Evolutionary conservation across 768 basidiomycete species (phyloP).

Genomic region (Termitomyces sp.): DNA sequence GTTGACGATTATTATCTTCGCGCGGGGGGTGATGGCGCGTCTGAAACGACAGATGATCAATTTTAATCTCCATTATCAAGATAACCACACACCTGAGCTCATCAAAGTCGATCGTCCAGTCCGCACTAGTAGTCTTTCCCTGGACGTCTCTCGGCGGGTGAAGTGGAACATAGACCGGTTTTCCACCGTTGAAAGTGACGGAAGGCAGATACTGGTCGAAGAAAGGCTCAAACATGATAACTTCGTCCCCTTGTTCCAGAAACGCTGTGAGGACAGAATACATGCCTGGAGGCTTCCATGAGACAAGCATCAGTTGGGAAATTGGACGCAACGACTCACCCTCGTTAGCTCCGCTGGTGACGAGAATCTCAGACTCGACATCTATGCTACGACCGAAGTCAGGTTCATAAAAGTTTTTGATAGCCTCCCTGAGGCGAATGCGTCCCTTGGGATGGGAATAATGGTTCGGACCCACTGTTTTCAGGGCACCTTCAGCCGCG

Average conservation of each 20-base stretch:
- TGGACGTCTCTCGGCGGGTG: conserved; percentile 68
- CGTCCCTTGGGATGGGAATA: conserved; percentile 92
- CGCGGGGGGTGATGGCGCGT: conserved; percentile 78
- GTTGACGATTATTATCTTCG: conserved; percentile 94
- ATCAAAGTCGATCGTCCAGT: conserved; percentile 90
- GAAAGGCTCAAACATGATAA: conserved; percentile 98
- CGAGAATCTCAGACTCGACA: conserved; percentile 84
- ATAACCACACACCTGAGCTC: conserved; percentile 64
- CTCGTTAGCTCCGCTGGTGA: conserved; percentile 97
- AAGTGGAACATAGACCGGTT: conserved; percentile 91
- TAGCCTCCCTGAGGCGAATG: conserved; percentile 81
- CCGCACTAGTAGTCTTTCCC: conserved; percentile 54
- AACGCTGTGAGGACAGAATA: conserved; percentile 94
- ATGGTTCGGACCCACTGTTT: conserved; percentile 65
- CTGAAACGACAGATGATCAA: conserved; percentile 31
- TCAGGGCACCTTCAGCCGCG: conserved; percentile 69
- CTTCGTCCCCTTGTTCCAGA: conserved; percentile 89
- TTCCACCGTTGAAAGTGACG: conserved; percentile 91
- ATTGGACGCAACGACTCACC: conserved; percentile 42
- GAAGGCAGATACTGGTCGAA: conserved; percentile 96
- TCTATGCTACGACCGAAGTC: conserved; percentile 70
- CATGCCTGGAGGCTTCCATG: conserved; percentile 55
- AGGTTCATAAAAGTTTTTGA: conserved; percentile 76
- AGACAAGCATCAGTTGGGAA: neutral
- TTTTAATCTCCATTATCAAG: neutral